A percentile compares a stretch with the other conserved stretches of the same genome.
phyloP scores from a whole-genome alignment of 345 rosid genomes.

The Acer negundo region DNA sequence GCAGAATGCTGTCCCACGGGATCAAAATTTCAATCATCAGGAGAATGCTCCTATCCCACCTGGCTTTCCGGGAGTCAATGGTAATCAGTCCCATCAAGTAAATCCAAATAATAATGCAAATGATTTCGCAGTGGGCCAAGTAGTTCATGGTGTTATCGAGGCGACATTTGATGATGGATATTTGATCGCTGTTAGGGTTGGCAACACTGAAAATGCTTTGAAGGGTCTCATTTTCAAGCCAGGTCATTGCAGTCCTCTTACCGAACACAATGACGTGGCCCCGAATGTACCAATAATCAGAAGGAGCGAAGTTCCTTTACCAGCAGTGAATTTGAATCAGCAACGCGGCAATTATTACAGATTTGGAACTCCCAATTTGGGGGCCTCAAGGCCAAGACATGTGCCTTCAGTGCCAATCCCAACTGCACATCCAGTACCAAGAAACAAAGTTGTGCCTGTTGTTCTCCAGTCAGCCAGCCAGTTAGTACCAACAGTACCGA shows the following conservation, averaged over 20 bases:
- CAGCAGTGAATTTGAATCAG: constrained; percentile 37
- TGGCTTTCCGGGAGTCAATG: constrained; percentile 35
- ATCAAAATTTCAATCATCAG: constrained; percentile 27
- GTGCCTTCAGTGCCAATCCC: constrained; percentile 34
- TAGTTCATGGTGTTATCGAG: constrained; percentile 69
- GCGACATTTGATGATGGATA: constrained; percentile 80
- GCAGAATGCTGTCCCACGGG: constrained; percentile 25
- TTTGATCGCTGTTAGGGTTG: constrained; percentile 68
- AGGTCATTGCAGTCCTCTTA: constrained; percentile 60
- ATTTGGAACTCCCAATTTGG: constrained; percentile 24
- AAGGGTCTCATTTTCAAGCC: constrained; percentile 89
- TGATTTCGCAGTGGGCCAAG: constrained; percentile 63
- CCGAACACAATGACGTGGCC: constrained; percentile 65
- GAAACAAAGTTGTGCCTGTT: constrained; percentile 53
- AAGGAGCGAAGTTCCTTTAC: constrained; percentile 60
- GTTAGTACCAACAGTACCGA: constrained; percentile 22
- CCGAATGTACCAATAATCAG: constrained; percentile 73
- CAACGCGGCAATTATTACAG: constrained; percentile 24
- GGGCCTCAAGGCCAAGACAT: constrained; percentile 28
- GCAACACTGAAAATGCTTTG: constrained; percentile 52
- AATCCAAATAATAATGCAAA: constrained; percentile 31
- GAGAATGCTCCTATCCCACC: constrained; percentile 40
- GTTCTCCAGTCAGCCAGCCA: constrained; percentile 43
- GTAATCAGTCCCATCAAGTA: constrained; percentile 35
- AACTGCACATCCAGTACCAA: constrained; percentile 35